A percentile compares a stretch with the other conserved stretches of the same genome.
Conservation (phyloP, 23 red algal genomes). For the Chondrus crispus region DNA sequence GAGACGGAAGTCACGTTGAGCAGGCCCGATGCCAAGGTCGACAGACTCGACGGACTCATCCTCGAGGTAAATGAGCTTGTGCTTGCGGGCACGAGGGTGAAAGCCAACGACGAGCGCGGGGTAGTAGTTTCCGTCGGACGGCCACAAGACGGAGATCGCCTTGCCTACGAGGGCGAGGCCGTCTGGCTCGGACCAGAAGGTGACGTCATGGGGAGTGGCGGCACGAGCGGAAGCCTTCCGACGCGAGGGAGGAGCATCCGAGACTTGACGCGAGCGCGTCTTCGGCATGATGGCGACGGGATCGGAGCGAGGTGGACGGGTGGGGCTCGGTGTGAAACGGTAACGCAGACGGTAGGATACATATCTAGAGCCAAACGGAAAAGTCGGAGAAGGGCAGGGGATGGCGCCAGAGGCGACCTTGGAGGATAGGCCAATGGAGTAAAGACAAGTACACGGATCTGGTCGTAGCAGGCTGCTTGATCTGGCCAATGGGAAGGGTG, state of each 20-base stretch:
- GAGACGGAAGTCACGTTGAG: not conserved
- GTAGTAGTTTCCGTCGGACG: not conserved
- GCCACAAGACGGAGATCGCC: constrained; percentile 10
- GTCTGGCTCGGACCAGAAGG: not conserved
- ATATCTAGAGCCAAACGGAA: too few relatives aligned
- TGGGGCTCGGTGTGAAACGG: not conserved
- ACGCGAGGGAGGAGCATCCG: not conserved
- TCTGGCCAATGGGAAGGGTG: too few relatives aligned
- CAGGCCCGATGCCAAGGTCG: constrained; percentile 13
- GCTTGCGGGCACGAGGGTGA: not conserved
- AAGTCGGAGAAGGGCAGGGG: too few relatives aligned
- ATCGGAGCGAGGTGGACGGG: not conserved
- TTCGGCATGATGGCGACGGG: not conserved
- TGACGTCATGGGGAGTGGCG: not conserved
- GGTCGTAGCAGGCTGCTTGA: too few relatives aligned
- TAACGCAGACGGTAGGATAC: too few relatives aligned
- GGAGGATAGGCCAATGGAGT: too few relatives aligned
- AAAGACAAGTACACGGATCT: too few relatives aligned
- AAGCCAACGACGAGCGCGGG: constrained; percentile 19
- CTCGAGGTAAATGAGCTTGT: constrained; percentile 21
- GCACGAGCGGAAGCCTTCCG: not conserved
- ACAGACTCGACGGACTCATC: constrained; percentile 31
- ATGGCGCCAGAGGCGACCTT: too few relatives aligned
- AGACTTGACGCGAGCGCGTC: not conserved
- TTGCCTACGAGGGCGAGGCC: constrained; percentile 3